phyloP scores from a whole-genome alignment of 768 basidiomycete species.

The Phanerochaete sordida region DNA sequence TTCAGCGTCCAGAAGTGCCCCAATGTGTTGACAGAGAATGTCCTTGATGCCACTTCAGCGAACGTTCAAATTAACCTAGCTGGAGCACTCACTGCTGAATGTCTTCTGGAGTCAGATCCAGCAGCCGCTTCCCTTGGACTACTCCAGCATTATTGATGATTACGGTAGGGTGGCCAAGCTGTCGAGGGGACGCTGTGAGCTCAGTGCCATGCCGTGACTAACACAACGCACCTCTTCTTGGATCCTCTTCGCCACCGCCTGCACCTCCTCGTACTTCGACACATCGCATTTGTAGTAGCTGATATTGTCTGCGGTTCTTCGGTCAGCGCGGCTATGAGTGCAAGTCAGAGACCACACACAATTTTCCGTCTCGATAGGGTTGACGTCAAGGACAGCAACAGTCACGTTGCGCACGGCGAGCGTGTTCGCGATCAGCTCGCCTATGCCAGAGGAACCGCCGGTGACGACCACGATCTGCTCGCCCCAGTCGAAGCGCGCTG shows the following conservation, averaged over 20 bases:
- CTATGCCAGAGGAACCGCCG: slow-evolving; percentile 88
- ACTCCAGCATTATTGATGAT: slow-evolving; percentile 95
- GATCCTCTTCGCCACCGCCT: slow-evolving; percentile 68
- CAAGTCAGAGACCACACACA: slow-evolving; percentile 39
- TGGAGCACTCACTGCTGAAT: slow-evolving; percentile 60
- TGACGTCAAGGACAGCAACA: slow-evolving; percentile 84
- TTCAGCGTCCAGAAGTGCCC: slow-evolving; percentile 92
- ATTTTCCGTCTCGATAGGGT: slow-evolving; percentile 73
- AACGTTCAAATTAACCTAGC: slow-evolving; percentile 1
- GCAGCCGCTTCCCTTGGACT: slow-evolving; percentile 81
- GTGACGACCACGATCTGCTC: slow-evolving; percentile 90
- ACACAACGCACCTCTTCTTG: slow-evolving; percentile 63
- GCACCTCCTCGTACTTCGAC: slow-evolving; percentile 83
- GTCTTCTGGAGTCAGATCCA: slow-evolving; percentile 78
- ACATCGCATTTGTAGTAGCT: slow-evolving; percentile 89
- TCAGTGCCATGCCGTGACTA: neutral
- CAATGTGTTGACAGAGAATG: slow-evolving; percentile 84
- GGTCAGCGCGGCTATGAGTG: neutral
- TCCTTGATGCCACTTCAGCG: slow-evolving; percentile 42
- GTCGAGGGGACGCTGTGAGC: neutral
- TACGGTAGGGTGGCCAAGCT: slow-evolving; percentile 88
- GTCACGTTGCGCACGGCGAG: slow-evolving; percentile 77
- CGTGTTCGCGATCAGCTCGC: slow-evolving; percentile 84
- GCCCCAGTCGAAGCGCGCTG: slow-evolving; percentile 71
- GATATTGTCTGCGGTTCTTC: slow-evolving; percentile 58